A percentile compares a stretch with the other conserved stretches of the same genome.
These are phyloP conservation scores for Exophiala lecanii-corni DNA, from an alignment of 2,329 filamentous ascomycete species.

Conservation along the genomic window DNA sequence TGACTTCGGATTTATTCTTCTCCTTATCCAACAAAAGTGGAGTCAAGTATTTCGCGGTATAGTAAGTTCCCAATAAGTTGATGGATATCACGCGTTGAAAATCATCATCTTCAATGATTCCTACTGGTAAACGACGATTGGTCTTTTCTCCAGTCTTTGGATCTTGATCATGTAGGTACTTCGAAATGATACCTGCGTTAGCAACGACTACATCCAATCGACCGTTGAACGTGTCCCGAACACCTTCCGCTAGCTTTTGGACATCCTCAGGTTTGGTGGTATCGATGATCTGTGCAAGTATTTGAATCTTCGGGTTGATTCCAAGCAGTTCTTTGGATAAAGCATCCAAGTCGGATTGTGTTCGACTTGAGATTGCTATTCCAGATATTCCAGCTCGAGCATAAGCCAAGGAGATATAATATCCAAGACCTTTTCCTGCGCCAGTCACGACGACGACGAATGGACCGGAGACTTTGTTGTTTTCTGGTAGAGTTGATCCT, in stretches of 20 bases:
- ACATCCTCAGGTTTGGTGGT: constrained; percentile 28
- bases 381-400: constrained; percentile 34
- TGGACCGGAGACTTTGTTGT: constrained; percentile 8
- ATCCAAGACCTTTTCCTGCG: constrained; percentile 34
- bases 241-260: constrained; percentile 27
- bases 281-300: constrained; percentile 21
- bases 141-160: constrained; percentile 16
- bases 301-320: constrained; percentile 30
- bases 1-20: constrained; percentile 6
- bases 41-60: constrained; percentile 21
- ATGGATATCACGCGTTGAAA: constrained; percentile 16
- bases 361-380: constrained; percentile 33
- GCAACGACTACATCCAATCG: constrained; percentile 34
- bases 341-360: constrained; percentile 21
- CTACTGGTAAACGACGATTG: constrained; percentile 11
- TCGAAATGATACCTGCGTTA: constrained; percentile 30
- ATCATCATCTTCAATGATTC: constrained; percentile 21
- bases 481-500: constrained; percentile 19
- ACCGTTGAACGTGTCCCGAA: constrained; percentile 29
- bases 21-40: constrained; percentile 7
- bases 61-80: constrained; percentile 18
- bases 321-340: constrained; percentile 27
- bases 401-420: constrained; percentile 32
- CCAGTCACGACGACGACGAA: constrained; percentile 35
- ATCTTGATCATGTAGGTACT: constrained; percentile 19